Conservation (phyloP, 2,329 filamentous ascomycete genomes). For the Pseudogymnoascus pannorum region DNA sequence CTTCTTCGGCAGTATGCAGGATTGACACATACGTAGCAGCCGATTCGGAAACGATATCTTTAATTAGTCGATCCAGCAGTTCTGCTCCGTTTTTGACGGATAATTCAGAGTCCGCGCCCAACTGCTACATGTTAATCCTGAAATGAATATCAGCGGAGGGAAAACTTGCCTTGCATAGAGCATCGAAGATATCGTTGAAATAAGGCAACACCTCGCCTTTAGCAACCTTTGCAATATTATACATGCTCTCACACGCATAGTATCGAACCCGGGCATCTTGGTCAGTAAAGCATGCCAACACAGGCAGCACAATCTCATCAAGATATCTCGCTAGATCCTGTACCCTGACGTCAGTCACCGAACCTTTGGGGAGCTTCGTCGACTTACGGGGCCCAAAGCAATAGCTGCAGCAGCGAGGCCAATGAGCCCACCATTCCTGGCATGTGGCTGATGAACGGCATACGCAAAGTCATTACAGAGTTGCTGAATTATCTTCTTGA, state of each 20-base stretch:
- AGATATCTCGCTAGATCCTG: constrained; percentile 89
- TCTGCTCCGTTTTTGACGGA: constrained; percentile 98
- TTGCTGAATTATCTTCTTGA: constrained; percentile 86
- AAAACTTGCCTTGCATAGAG: constrained; percentile 74
- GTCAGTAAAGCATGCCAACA: constrained; percentile 94
- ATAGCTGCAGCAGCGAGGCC: constrained; percentile 93
- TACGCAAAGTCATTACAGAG: constrained; percentile 97
- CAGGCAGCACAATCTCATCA: constrained; percentile 88
- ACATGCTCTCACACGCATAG: constrained; percentile 99
- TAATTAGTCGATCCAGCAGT: constrained; percentile 85
- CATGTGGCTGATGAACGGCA: constrained; percentile 92
- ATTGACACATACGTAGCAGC: constrained; percentile 92
- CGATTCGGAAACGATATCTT: constrained; percentile 93
- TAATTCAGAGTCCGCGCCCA: constrained; percentile 90
- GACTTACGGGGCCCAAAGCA: constrained; percentile 77
- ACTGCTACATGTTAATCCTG: constrained; percentile 41
- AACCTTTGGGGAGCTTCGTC: background rate
- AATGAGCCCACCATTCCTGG: constrained; percentile 91
- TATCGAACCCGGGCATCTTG: constrained; percentile 96
- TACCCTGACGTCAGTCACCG: background rate
- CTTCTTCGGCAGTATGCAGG: constrained; percentile 55
- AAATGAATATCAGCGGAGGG: background rate
- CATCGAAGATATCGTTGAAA: constrained; percentile 98
- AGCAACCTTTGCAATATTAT: constrained; percentile 98
- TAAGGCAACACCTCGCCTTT: constrained; percentile 96